Base-by-base conservation (phyloP, 2,329 filamentous ascomycete species). In the Dryadomyces sulphureus region DNA sequence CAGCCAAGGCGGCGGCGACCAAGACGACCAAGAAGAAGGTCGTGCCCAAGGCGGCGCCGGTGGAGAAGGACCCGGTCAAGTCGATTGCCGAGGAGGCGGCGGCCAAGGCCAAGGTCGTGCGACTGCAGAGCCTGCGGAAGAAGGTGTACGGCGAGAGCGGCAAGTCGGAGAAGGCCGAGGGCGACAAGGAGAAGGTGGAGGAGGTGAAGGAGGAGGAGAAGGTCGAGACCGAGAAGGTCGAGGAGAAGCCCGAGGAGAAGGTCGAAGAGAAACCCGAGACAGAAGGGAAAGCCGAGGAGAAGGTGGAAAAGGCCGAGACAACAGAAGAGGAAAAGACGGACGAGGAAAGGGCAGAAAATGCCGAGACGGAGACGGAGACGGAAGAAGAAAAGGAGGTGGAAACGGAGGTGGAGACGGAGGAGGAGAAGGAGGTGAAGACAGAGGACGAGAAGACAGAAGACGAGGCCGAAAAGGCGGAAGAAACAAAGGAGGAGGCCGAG, bases 61-160 rank as follows among this genome's bases (percentile, higher is more conserved):
- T 58, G 38, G 45, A 53, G 3, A 34, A 52, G 40, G 47, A 54
- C 9, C 55, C 73, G 2, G 60, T 74, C 42, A 65, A 66, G 52
- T 73, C 69, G 55, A 67, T 78, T 43, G 77, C 75, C 38, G 72
- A 84, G 55, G 81, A 87, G 58, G 78, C 73, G 42, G 78, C 77
- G 0, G 64, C 71, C 54, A 80, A 75, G 60, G 77, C 77, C 43
- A 80, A 80, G 62, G 68, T 78, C 53, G 63, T 71, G 53, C 69
- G 69, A 46, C 65, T 77, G 50, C 67, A 74, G 51, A 65, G 59
- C 54, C 58, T 77, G 50, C 65, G 71, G 45, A 68, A 73, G 46
- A 76, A 76, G 60, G 72, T 73, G 5, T 60, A 75, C 51, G 70
- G 70, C 43, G 70, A 70, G 53, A 62, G 61, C 3, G 24, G 16